Percentiles rank a stretch among this genome's conserved stretches.
Conservation (phyloP, 768 basidiomycete genomes). For the Royoungia palumana region DNA sequence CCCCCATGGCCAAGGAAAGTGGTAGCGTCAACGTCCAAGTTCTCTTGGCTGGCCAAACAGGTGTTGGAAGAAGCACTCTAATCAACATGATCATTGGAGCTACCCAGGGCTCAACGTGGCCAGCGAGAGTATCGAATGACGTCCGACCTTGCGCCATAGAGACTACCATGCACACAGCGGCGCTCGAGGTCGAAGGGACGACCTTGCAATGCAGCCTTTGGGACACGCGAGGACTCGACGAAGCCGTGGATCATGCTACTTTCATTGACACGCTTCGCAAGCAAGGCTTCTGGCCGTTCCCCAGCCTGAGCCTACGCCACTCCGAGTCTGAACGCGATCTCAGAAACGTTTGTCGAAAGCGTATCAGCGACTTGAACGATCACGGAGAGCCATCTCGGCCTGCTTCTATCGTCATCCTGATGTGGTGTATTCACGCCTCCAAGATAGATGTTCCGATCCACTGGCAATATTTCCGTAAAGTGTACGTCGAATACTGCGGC, state of each 20-base stretch:
- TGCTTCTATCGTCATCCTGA: constrained; percentile 14
- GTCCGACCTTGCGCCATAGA: constrained; percentile 24
- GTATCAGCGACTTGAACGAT: constrained; percentile 11
- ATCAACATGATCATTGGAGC: constrained; percentile 26
- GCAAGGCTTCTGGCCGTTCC: constrained; percentile 15
- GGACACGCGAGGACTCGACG: constrained; percentile 29
- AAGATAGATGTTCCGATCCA: constrained; percentile 27
- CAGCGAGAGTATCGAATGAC: constrained; percentile 24
- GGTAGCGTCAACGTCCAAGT: constrained; percentile 6
- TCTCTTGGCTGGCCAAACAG: constrained; percentile 27
- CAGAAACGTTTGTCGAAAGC: constrained; percentile 16
- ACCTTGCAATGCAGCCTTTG: constrained; percentile 17
- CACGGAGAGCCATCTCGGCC: constrained; percentile 4
- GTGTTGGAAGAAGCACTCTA: constrained; percentile 28
- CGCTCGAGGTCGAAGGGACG: constrained; percentile 1
- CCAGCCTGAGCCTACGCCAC: constrained; percentile 9
- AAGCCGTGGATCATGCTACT: constrained; percentile 21
- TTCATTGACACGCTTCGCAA: constrained; percentile 22
- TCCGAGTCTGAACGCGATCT: constrained; percentile 25
- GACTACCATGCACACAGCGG: constrained; percentile 12
- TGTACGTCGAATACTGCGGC: constrained; percentile 25
- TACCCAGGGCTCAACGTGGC: too few species aligned
- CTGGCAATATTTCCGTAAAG: constrained; percentile 26
- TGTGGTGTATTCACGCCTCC: constrained; percentile 31
- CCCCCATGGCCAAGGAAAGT: background rate